Evolutionary conservation across 2,329 filamentous ascomycete species (phyloP), one percentile per base, ranked within the genome.

Genomic region (Exophiala sideris): DNA sequence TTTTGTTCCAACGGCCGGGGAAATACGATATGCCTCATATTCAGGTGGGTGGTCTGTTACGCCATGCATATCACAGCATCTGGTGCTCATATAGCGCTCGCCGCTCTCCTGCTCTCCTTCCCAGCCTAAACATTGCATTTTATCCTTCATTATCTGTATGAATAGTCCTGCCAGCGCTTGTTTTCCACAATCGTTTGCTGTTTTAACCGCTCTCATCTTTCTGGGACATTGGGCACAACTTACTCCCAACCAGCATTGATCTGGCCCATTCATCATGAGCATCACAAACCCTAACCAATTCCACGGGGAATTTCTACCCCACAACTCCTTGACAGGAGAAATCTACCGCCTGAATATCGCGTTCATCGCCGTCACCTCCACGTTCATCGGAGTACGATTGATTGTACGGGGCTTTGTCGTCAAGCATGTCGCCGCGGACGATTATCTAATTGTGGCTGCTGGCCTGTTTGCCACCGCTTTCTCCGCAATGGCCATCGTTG

Each of bases 381-480:
- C 50, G 12, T 55, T 62, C 39, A 62, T 62, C 34, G 44, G 39
- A 12, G 12, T 62, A 2, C 54, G 59, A 18, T 38, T 62, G 20
- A 42, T 56, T 5, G 59, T 59, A 24, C 51, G 59, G 49, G 47
- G n/a, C 16, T 57, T 57, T n/a, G 54, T 58, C 20, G 59, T 62
- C 34, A 54, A 57, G 46, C 59, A 59, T 50, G 52, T 62, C 16
- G 54, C 59, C 33, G 54, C 52, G n/a, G 59, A 62, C 18, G 59
- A 62, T 41, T 62, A 54, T 40, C 54, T 62, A 11, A 62, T 62
- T 57, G 57, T 59, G 39, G 56, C 51, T 5, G 59, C 59, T 14
- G 56, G 59, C 2, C 42, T 59, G 16, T 62, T 57, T 41, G 54
- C 54, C 33, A 54, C 57, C 21, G 54, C 57, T 3, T 62, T 62